Evolutionary conservation across 2,329 filamentous ascomycete genomes (phyloP), one percentile per base, ranked within the genome.

Genomic region (Verticillium albo-atrum): DNA sequence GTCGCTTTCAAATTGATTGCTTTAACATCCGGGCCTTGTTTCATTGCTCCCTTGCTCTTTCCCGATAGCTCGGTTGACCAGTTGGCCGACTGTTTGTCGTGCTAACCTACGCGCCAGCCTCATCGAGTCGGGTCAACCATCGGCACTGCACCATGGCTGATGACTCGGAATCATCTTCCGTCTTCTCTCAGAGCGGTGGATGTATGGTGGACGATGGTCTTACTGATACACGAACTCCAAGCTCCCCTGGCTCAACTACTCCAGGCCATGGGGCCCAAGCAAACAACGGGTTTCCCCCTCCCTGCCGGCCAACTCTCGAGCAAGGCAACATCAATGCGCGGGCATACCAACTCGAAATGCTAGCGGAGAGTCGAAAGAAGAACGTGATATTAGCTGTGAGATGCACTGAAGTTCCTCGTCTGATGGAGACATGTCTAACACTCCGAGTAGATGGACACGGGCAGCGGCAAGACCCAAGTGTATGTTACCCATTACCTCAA

Each of bases 401-500:
- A 26, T 6, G 7, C 32, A 72, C 12, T 20, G n/a, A 4, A 6
- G 25, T 53, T 6, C 26, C 26, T 12, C 17, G 25, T 20, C 51
- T 28, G 10, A 4, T 28, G 3, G 10, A 53, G 6, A 27, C 4
- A 14, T 7, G 14, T 17, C 23, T 53, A n/a, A 53, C 26, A 53
- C 14, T 28, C 14, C 51, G 9, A 23, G n/a, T 62, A 89, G 88
- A 92, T 92, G 89, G 89, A 90, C 62, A 93, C 90, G 0, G 90
- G 90, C 1, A 91, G 84, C 63, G 90, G 90, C 2, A 93, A 93
- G 71, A 92, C 90, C 3, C 86, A 89, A 64, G 83, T 92, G 89
- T 91, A 81, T 74, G 82, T 73, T 17, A 12, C 7, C 20, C 20
- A 20, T 15, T 20, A 23, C 7, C 17, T 10, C 6, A 23, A 15